Conservation (phyloP, 805 yeast species). For the Spathaspora hagerdaliae region DNA sequence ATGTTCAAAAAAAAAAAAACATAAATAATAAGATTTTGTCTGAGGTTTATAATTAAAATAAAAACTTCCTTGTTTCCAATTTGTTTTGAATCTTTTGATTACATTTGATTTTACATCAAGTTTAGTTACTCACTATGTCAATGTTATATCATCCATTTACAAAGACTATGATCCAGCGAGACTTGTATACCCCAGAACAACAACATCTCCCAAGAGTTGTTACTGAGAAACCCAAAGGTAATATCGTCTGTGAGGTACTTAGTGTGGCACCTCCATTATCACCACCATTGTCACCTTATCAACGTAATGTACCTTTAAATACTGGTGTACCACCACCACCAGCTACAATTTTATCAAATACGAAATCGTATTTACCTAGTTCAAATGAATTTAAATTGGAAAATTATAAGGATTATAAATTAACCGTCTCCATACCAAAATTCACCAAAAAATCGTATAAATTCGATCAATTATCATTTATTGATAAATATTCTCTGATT, state of each 20-base stretch:
- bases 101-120: neutral
- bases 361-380: constrained; percentile 15
- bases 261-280: constrained; percentile 30
- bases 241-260: neutral
- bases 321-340: constrained; percentile 3
- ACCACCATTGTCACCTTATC: constrained; percentile 45
- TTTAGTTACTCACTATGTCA: constrained; percentile 2
- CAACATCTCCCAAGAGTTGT: neutral
- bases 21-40: too few species aligned
- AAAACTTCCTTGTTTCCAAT: too few species aligned
- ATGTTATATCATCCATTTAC: constrained; percentile 4
- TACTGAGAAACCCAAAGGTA: constrained; percentile 1
- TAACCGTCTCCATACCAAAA: constrained; percentile 43
- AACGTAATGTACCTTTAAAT: constrained; percentile 10
- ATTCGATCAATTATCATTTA: constrained; percentile 44
- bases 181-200: constrained; percentile 1
- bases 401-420: constrained; percentile 39
- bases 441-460: constrained; percentile 43
- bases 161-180: constrained; percentile 2
- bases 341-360: neutral
- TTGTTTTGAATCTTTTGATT: neutral
- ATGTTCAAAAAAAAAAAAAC: neutral
- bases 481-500: constrained; percentile 46
- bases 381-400: constrained; percentile 46
- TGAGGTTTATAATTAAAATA: too few species aligned